A percentile compares a stretch with the other conserved stretches of the same genome.
Conservation (phyloP, 1,284 basidiomycete species). For the Mycena sp. region DNA sequence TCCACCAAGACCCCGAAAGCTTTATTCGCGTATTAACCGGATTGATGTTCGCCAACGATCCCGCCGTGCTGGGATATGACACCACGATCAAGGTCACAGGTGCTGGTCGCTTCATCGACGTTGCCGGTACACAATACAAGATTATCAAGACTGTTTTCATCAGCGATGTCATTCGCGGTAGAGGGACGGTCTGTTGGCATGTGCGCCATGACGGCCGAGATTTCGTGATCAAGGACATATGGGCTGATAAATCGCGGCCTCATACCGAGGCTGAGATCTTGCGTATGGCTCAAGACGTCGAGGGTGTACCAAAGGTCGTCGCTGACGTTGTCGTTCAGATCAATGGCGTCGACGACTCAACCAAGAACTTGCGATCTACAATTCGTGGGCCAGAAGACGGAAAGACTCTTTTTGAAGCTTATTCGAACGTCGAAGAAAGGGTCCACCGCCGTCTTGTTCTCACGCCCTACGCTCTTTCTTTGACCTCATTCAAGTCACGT, state of each 20-base stretch:
- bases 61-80: conserved; percentile 1
- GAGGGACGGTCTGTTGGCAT: conserved; percentile 17
- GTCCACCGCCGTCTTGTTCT: conserved; percentile 6
- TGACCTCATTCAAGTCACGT: not conserved
- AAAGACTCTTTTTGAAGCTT: not conserved
- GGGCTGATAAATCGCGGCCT: not conserved
- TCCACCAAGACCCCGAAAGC: conserved; percentile 1
- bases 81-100: not conserved
- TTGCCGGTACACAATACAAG: conserved; percentile 4
- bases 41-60: not conserved
- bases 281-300: not conserved
- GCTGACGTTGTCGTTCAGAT: not conserved
- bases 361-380: not conserved
- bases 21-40: conserved; percentile 9
- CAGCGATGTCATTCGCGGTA: conserved; percentile 8
- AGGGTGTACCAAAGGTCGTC: conserved; percentile 13
- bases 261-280: conserved; percentile 14
- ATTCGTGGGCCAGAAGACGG: not conserved
- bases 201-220: not conserved
- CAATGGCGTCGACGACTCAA: not conserved
- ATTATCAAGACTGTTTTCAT: conserved; percentile 1
- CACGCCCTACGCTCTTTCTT: not conserved
- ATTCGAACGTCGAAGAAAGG: not conserved
- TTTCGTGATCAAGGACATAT: conserved; percentile 17
- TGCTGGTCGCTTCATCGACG: not conserved